A percentile compares a stretch with the other conserved stretches of the same genome.
These are phyloP conservation scores for Apiospora hydei DNA, from an alignment of 2,329 filamentous ascomycete genomes.

Conservation along the genomic window DNA sequence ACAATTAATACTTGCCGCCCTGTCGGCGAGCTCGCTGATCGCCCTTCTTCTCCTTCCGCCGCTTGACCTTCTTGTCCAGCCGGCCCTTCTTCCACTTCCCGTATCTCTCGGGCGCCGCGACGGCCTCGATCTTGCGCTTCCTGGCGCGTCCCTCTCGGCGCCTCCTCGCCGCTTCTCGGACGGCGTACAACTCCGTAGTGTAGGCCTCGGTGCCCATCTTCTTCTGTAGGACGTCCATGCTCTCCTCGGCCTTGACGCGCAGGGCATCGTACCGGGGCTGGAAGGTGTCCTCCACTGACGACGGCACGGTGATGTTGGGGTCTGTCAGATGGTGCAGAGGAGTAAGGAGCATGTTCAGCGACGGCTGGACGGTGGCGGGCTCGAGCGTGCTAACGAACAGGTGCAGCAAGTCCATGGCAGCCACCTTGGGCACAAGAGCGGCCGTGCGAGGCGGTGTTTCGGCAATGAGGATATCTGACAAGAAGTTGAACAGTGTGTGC, in stretches of 20 bases:
- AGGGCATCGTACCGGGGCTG: slow-evolving; percentile 73
- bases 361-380: slow-evolving; percentile 62
- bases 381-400: slow-evolving; percentile 71
- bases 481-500: slow-evolving; percentile 78
- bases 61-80: slow-evolving; percentile 83
- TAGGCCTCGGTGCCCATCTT: slow-evolving; percentile 84
- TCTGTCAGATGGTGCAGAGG: slow-evolving; percentile 86
- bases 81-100: slow-evolving; percentile 83
- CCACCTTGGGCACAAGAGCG: slow-evolving; percentile 75
- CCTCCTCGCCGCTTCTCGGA: slow-evolving; percentile 75
- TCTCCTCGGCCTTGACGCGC: slow-evolving; percentile 74
- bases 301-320: slow-evolving; percentile 73
- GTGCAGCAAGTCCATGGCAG: slow-evolving; percentile 77
- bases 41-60: slow-evolving; percentile 78
- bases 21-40: slow-evolving; percentile 77
- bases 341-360: slow-evolving; percentile 65
- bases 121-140: slow-evolving; percentile 90
- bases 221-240: slow-evolving; percentile 84
- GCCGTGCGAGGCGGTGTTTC: slow-evolving; percentile 71
- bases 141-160: slow-evolving; percentile 76
- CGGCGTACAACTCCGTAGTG: slow-evolving; percentile 74
- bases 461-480: slow-evolving; percentile 80
- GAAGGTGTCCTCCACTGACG: slow-evolving; percentile 75
- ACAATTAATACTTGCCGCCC: slow-evolving; percentile 62
- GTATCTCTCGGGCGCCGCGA: slow-evolving; percentile 80